These are phyloP conservation scores for Colletotrichum orchidophilum DNA, from an alignment of 2,329 filamentous ascomycete species.

Conservation along the genomic window DNA sequence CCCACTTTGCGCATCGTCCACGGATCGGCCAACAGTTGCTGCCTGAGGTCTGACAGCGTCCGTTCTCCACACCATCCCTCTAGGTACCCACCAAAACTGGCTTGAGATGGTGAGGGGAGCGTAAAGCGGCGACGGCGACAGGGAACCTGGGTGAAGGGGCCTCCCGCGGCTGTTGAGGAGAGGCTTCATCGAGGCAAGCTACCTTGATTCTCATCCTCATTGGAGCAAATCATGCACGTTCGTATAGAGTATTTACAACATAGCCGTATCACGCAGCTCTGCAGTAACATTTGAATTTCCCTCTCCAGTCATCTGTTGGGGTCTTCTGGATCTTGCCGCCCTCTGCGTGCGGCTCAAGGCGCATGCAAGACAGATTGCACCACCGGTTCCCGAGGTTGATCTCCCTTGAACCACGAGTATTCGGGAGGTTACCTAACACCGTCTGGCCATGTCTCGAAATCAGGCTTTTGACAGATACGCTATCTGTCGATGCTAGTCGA, in stretches of 20 bases:
- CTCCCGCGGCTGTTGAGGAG: neutral
- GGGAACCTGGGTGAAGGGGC: neutral
- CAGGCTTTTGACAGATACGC: neutral
- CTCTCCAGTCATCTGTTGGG: neutral
- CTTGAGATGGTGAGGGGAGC: neutral
- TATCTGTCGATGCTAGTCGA: neutral
- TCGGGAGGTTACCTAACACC: neutral
- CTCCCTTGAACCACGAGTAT: conserved; percentile 12
- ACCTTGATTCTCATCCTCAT: neutral
- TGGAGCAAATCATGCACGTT: neutral
- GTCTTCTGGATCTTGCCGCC: neutral
- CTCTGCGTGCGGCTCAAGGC: neutral
- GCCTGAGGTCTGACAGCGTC: conserved; percentile 23
- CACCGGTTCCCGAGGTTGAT: neutral
- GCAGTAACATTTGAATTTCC: neutral
- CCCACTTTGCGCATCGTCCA: neutral
- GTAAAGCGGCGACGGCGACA: conserved; percentile 16
- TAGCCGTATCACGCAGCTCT: neutral
- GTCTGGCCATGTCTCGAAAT: conserved; percentile 9
- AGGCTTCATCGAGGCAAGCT: neutral
- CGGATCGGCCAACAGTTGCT: neutral
- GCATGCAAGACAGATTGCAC: neutral
- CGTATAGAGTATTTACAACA: neutral
- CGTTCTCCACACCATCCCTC: conserved; percentile 6
- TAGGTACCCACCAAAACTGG: neutral